Evolutionary conservation across 352 stramenopile genomes (phyloP), one percentile per base, ranked within the genome.

Genomic region (Phytopythium chamaehyphon): DNA sequence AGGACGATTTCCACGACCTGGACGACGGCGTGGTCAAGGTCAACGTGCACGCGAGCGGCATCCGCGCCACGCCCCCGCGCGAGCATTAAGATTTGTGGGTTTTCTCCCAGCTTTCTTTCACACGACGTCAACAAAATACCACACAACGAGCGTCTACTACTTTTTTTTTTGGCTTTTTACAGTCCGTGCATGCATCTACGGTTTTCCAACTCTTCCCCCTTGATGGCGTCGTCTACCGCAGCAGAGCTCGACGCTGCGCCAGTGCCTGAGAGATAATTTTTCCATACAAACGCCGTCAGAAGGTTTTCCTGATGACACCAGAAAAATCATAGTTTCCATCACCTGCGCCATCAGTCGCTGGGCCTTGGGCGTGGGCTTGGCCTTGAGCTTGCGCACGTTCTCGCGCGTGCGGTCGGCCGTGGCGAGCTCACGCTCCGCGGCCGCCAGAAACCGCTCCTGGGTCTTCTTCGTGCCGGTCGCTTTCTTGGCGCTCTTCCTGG

Each of bases 1-100:
- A 93, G 82, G 82, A 93, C 48, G 82, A 93, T 47, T 93, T 93
- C 50, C 80, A 83, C 39, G 82, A 86, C 51, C 53, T 93, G 54
- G 79, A 93, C 49, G 81, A 78, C 11, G 45, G 45, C 28, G 56
- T 86, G 11, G 73, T 71, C 24, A 89, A 88, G 59, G 82, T 93
- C 49, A 86, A 93, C 40, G 82, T 87, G 36, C 77, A 93, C 61
- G 52, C 88, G 54, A 89, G 75, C 56, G 82, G 82, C 49, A 51
- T 51, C 45, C 37, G 60, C 22, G 88, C 88, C 24, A 90, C 88
- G 59, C 66, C 69, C 33, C 80, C 78, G 36, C 55, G 72, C 7
- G 38, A 88, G 48, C 51, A 83, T 15, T 75, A 76, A 54, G n/a
- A n/a, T n/a, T n/a, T n/a, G n/a, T n/a, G n/a, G n/a, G n/a, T n/a